Percentiles rank a stretch among this genome's conserved stretches.
Conservation (phyloP, 2,329 filamentous ascomycete genomes). For the Xylogone sp. region DNA sequence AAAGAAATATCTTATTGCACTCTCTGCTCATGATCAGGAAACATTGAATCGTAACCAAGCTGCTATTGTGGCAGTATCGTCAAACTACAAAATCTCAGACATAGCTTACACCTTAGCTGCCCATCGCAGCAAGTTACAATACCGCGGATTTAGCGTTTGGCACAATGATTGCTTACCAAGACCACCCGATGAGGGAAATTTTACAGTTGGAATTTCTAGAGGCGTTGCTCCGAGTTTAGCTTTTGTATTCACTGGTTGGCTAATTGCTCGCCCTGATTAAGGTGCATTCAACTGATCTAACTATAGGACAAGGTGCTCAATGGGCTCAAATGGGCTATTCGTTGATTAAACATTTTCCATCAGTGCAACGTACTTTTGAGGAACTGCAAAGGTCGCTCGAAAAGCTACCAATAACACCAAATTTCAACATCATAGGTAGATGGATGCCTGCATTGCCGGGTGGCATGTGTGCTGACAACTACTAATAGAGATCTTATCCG, state of each 20-base stretch:
- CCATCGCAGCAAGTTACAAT: neutral
- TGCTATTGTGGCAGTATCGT: neutral
- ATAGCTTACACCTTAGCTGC: slow-evolving; percentile 6
- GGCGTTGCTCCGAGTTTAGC: neutral
- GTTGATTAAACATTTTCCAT: neutral
- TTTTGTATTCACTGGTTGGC: slow-evolving; percentile 8
- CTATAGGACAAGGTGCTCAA: slow-evolving; percentile 8
- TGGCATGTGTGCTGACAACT: neutral
- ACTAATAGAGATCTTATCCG: neutral
- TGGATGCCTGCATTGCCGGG: neutral
- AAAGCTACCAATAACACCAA: neutral
- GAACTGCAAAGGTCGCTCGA: neutral
- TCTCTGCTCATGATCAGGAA: slow-evolving; percentile 6
- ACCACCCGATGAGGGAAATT: neutral
- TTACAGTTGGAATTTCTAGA: neutral
- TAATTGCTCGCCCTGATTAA: neutral
- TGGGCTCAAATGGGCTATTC: slow-evolving; percentile 6
- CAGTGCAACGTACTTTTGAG: neutral
- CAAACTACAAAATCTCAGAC: neutral
- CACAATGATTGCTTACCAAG: neutral
- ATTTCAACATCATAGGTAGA: neutral
- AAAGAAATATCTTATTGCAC: slow-evolving; percentile 2
- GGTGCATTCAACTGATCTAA: neutral
- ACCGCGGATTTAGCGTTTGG: slow-evolving; percentile 1
- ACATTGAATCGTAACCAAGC: slow-evolving; percentile 1